Percentiles rank a stretch among this genome's conserved stretches.
phyloP scores from a whole-genome alignment of 768 basidiomycete genomes.

The Tulasnella sp. region DNA sequence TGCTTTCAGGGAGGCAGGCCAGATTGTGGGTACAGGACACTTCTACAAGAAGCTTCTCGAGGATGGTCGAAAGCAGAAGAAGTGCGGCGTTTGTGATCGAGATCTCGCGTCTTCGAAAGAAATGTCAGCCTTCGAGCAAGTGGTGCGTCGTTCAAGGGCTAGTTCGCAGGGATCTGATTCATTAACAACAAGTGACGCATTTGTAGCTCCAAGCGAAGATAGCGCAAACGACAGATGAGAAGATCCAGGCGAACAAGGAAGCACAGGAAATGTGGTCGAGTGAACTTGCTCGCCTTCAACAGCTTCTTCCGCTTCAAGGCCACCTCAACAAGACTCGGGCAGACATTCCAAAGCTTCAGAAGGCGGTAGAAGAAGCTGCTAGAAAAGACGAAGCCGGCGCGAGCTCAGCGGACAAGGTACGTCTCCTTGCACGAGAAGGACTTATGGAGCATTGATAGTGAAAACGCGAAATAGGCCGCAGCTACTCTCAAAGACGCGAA shows the following conservation, averaged over 20 bases:
- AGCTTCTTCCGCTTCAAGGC: conserved; percentile 55
- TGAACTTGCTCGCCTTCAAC: conserved; percentile 56
- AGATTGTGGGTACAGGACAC: conserved; percentile 34
- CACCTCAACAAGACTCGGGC: conserved; percentile 53
- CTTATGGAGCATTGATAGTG: background rate
- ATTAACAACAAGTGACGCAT: background rate
- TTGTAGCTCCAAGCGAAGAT: conserved; percentile 62
- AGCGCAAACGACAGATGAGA: conserved; percentile 52
- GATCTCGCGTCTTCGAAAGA: conserved; percentile 52
- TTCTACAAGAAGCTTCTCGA: conserved; percentile 51
- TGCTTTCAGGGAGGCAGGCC: conserved; percentile 31
- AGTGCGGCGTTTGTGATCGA: conserved; percentile 75
- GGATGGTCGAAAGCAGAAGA: conserved; percentile 58
- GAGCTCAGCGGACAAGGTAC: conserved; percentile 60
- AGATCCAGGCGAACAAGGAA: conserved; percentile 43
- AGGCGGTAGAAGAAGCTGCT: conserved; percentile 57
- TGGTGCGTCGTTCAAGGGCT: conserved; percentile 8
- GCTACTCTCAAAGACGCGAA: conserved; percentile 56
- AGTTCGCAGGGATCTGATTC: background rate
- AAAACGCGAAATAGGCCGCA: conserved; percentile 11
- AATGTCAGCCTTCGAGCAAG: conserved; percentile 54
- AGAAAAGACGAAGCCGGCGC: conserved; percentile 52
- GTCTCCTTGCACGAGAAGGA: conserved; percentile 26
- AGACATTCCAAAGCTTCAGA: conserved; percentile 67
- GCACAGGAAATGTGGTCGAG: conserved; percentile 60